Percentiles rank a stretch among this genome's conserved stretches.
These are phyloP conservation scores for Metschnikowia shivogae DNA, from an alignment of 805 yeast species.

Conservation along the genomic window DNA sequence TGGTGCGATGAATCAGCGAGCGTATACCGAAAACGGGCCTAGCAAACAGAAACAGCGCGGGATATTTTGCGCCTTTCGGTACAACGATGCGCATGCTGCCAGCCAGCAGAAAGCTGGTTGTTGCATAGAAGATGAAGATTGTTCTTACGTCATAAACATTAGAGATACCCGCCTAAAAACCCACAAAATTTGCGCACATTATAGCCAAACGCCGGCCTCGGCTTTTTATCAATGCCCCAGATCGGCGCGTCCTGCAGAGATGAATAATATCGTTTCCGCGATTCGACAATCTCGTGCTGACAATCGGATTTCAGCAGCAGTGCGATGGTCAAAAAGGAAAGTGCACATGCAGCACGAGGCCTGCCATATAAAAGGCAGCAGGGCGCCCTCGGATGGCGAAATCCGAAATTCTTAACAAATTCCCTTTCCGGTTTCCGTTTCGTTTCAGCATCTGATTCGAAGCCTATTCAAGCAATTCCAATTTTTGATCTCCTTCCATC, in stretches of 20 bases:
- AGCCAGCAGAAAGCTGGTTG: background rate
- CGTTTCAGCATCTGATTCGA: too few species aligned
- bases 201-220: background rate
- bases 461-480: too few species aligned
- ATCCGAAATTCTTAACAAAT: background rate
- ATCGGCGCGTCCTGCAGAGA: slow-evolving; percentile 12
- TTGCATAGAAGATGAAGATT: too few species aligned
- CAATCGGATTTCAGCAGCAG: slow-evolving; percentile 1
- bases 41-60: background rate
- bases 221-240: slow-evolving; percentile 1
- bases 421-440: too few species aligned
- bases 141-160: too few species aligned
- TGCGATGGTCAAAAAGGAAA: slow-evolving; percentile 2
- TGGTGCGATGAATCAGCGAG: slow-evolving; percentile 1
- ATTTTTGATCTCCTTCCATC: too few species aligned
- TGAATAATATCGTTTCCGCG: slow-evolving; percentile 12
- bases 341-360: background rate
- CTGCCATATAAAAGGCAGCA: slow-evolving; percentile 1
- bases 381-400: background rate
- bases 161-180: too few species aligned
- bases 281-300: slow-evolving; percentile 10
- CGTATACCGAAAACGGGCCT: slow-evolving; percentile 5
- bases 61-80: background rate
- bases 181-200: background rate
- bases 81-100: background rate